A percentile compares a stretch with the other conserved stretches of the same genome.
phyloP scores from a whole-genome alignment of 164 flowering plant genomes.

The Vitis riparia region DNA sequence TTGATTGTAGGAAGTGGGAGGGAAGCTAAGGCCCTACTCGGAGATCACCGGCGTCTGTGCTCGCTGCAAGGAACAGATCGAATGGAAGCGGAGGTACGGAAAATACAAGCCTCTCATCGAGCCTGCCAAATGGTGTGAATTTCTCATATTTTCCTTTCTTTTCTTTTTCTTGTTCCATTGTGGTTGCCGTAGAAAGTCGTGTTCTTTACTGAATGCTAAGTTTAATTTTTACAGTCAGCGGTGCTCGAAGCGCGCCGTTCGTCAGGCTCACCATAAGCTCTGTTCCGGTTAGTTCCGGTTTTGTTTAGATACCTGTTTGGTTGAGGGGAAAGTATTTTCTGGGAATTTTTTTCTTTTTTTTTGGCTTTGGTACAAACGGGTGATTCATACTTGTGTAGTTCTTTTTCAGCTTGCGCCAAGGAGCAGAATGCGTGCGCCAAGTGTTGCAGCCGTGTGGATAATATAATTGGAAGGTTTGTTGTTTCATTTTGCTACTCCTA shows the following conservation, averaged over 20 bases:
- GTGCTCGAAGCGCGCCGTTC: conserved; percentile 78
- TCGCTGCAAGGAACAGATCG: conserved; percentile 86
- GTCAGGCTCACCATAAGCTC: conserved; percentile 88
- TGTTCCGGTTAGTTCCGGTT: conserved; percentile 57
- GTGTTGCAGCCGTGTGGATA: conserved; percentile 70
- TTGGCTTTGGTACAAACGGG: not conserved
- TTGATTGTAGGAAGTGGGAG: conserved; percentile 74
- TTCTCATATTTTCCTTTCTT: not conserved
- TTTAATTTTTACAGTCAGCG: conserved; percentile 51
- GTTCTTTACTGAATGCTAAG: not conserved
- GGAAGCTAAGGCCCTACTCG: conserved; percentile 66
- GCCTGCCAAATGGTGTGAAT: conserved; percentile 78
- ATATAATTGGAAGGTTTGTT: conserved; percentile 73
- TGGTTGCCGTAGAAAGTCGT: not conserved
- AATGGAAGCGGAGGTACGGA: conserved; percentile 98
- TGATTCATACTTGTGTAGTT: conserved; percentile 9
- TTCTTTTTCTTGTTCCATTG: not conserved
- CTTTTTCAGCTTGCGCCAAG: conserved; percentile 78
- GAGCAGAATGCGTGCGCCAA: conserved; percentile 85
- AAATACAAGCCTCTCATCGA: conserved; percentile 83
- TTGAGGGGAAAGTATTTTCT: not conserved
- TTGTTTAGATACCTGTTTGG: not conserved
- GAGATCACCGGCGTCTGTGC: conserved; percentile 84
- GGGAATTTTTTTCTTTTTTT: not conserved
- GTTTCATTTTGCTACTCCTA: not conserved